Conservation (phyloP, 306 rosid genomes). For the Clitoria ternatea region DNA sequence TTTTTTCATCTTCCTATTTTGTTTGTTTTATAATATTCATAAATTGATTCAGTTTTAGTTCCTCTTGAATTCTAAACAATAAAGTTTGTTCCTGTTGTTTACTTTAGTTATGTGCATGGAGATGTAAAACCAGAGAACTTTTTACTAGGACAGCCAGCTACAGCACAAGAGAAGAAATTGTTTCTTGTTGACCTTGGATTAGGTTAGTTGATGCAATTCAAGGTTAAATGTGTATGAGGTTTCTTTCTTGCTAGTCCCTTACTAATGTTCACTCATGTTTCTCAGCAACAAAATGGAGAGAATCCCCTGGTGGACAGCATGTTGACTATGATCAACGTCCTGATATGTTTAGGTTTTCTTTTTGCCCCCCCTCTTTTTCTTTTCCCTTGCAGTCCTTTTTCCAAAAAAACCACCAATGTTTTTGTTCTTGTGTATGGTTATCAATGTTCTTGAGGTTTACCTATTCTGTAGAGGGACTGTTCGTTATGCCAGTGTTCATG, state of each 20-base stretch:
- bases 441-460: not conserved
- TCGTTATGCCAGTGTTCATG: constrained; percentile 96
- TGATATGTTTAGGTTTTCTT: constrained; percentile 81
- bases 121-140: constrained; percentile 98
- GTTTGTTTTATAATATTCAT: not conserved
- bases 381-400: not conserved
- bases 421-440: constrained; percentile 8
- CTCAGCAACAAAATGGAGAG: constrained; percentile 93
- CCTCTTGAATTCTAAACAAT: not conserved
- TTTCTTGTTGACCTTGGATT: constrained; percentile 96
- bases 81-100: constrained; percentile 2
- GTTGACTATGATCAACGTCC: constrained; percentile 97
- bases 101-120: constrained; percentile 84
- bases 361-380: not conserved
- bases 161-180: constrained; percentile 85
- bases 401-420: too few relatives aligned
- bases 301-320: constrained; percentile 69
- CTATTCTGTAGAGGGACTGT: constrained; percentile 72
- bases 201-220: constrained; percentile 44
- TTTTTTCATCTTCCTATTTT: not conserved
- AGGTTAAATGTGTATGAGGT: not conserved
- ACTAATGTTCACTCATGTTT: constrained; percentile 7
- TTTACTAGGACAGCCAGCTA: constrained; percentile 93
- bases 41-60: not conserved
- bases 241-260: constrained; percentile 7